Base-by-base conservation (phyloP, 202 grass and related monocot species). In the Carex arenaria region DNA sequence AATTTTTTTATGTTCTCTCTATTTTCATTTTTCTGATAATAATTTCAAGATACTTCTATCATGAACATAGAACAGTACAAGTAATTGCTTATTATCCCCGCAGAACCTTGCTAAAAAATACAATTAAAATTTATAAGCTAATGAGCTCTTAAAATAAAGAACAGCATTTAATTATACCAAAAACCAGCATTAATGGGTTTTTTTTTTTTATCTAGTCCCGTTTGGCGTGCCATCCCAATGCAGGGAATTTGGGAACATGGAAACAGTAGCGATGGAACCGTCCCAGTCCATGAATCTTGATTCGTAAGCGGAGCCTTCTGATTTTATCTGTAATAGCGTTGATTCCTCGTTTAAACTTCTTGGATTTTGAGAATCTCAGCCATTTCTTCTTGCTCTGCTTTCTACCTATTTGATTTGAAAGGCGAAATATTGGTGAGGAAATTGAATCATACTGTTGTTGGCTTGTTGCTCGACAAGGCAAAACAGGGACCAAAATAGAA, bases 271-370 rank as follows among this genome's bases (percentile, higher is more conserved):
- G 81, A 83, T 82, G 40, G 47, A 95, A 55, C 56, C 84, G 82
- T 72, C 84, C 80, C 64, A 98, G 78, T 2, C 81, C 87, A 26
- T 76, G 83, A 40, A 95, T 90, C 84, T 84, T 89, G 85, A 95
- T 85, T 80, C 89, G 55, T 70, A 23, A 86, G 30, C 85, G 79
- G 71, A 98, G 73, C 66, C 85, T 81, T 63, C 87, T 90, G 61
- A 98, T 86, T 84, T 89, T 73, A 77, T 92, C 87, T 2, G 83
- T 22, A 52, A 98, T 42, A 17, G 85, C 85, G 12, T 74, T 86
- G 52, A 89, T 79, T 28, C 91, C 85, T 64, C 67, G 88, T 42
- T 56, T 79, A 5, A 95, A 54, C 12, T 79, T 92, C 43, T 67
- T 90, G 19, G 81, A 43, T 70, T 87, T 90, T 15, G 78, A 81